Evolutionary conservation across 805 yeast species (phyloP).

Genomic region (Pichia gijzeniarum): DNA sequence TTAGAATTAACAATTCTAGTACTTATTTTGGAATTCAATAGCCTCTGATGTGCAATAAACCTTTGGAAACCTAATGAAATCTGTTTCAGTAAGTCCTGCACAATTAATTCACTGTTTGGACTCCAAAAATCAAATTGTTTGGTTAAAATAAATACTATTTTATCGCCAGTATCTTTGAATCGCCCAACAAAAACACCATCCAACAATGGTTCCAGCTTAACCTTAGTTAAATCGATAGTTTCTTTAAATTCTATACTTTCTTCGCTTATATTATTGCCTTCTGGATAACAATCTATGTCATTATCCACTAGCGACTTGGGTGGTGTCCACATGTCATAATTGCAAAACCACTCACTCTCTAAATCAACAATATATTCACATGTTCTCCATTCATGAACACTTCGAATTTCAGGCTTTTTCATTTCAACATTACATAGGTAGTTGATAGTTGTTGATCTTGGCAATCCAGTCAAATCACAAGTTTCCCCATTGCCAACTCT

Average conservation of each 20-base stretch:
- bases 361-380: constrained; percentile 24
- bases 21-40: not conserved
- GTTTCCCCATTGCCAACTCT: constrained; percentile 24
- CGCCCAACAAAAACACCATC: constrained; percentile 8
- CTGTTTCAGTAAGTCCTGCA: constrained; percentile 2
- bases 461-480: constrained; percentile 31
- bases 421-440: constrained; percentile 24
- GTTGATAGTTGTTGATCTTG: constrained; percentile 22
- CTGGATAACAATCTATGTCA: constrained; percentile 3
- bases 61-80: constrained; percentile 6
- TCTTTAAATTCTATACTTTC: not conserved
- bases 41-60: not conserved
- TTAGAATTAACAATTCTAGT: not conserved
- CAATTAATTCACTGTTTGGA: not conserved
- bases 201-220: constrained; percentile 5
- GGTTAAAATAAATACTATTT: constrained; percentile 2
- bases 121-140: constrained; percentile 5
- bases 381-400: constrained; percentile 26
- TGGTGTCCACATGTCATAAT: constrained; percentile 5
- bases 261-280: not conserved
- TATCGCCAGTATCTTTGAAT: not conserved
- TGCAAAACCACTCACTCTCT: constrained; percentile 15
- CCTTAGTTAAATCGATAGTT: not conserved
- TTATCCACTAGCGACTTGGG: not conserved
- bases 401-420: constrained; percentile 16